Evolutionary conservation across 768 basidiomycete genomes (phyloP).

Genomic region (Cyclocybe aegerita): DNA sequence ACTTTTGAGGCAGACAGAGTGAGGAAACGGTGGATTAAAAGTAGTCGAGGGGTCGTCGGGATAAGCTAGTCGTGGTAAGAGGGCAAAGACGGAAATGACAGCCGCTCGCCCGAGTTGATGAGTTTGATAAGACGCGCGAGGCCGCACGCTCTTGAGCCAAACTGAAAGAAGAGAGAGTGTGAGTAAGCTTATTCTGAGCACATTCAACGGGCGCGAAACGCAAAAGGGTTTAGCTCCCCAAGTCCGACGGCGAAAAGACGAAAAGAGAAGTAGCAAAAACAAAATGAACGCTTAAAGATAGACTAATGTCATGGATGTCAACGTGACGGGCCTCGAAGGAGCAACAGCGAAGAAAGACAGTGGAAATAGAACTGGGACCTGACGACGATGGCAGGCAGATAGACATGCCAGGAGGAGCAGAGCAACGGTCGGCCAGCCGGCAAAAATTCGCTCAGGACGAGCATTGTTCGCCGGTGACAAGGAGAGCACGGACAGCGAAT

Average conservation of each 20-base stretch:
- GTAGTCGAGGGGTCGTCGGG: too few species aligned
- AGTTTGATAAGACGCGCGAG: neutral
- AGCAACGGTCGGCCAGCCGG: conserved; percentile 12
- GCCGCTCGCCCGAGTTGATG: neutral
- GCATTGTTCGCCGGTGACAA: neutral
- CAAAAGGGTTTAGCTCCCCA: too few species aligned
- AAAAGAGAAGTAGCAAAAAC: conserved; percentile 5
- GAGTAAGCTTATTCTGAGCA: neutral
- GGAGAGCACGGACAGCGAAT: too few species aligned
- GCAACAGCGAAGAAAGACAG: neutral
- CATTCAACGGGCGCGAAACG: too few species aligned
- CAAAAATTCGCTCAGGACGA: conserved; percentile 7
- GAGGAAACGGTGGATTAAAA: too few species aligned
- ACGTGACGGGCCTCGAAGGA: neutral
- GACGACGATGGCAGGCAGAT: conserved; percentile 5
- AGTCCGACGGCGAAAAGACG: conserved; percentile 4
- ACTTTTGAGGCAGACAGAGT: neutral
- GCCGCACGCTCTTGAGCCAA: conserved; percentile 10
- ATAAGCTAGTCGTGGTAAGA: conserved; percentile 2
- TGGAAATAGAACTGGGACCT: neutral
- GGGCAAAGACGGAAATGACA: neutral
- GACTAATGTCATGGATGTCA: neutral
- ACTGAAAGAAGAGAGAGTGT: conserved; percentile 13
- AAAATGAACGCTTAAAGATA: conserved; percentile 4
- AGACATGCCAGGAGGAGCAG: conserved; percentile 2